phyloP scores from a whole-genome alignment of 805 yeast genomes.

The Yarrowia osloensis region DNA sequence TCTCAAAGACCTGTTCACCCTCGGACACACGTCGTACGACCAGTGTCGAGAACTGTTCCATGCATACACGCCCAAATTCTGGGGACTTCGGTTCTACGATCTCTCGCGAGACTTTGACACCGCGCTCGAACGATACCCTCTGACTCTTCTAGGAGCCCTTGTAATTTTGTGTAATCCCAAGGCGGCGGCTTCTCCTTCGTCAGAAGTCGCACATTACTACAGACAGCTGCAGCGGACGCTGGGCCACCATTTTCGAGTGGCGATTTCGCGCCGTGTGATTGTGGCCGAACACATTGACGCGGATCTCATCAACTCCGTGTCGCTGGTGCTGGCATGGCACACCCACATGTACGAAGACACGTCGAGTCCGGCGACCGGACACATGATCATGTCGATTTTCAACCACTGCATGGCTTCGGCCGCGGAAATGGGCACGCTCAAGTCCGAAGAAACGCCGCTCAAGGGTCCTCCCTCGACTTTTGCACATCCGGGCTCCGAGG shows the following conservation, averaged over 20 bases:
- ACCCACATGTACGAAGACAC: slow-evolving; percentile 28
- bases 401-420: slow-evolving; percentile 28
- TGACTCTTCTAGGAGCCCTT: slow-evolving; percentile 4
- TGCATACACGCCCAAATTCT: slow-evolving; percentile 8
- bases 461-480: slow-evolving; percentile 20
- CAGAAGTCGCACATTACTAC: slow-evolving; percentile 14
- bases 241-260: slow-evolving; percentile 10
- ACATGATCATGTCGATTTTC: slow-evolving; percentile 29
- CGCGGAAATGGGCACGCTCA: slow-evolving; percentile 25
- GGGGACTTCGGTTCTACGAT: slow-evolving; percentile 26
- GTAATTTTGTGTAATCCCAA: slow-evolving; percentile 13
- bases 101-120: slow-evolving; percentile 7
- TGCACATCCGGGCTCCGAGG: slow-evolving; percentile 19
- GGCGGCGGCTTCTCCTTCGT: background rate
- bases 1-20: slow-evolving; percentile 16
- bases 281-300: slow-evolving; percentile 23
- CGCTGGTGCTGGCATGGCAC: slow-evolving; percentile 24
- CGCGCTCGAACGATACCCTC: slow-evolving; percentile 18
- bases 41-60: background rate
- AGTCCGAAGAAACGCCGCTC: slow-evolving; percentile 11
- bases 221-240: slow-evolving; percentile 14
- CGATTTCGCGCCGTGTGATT: slow-evolving; percentile 1
- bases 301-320: slow-evolving; percentile 6
- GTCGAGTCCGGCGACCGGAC: slow-evolving; percentile 13
- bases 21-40: slow-evolving; percentile 20